Conservation (phyloP, 805 yeast genomes). For the Metschnikowia hibisci region DNA sequence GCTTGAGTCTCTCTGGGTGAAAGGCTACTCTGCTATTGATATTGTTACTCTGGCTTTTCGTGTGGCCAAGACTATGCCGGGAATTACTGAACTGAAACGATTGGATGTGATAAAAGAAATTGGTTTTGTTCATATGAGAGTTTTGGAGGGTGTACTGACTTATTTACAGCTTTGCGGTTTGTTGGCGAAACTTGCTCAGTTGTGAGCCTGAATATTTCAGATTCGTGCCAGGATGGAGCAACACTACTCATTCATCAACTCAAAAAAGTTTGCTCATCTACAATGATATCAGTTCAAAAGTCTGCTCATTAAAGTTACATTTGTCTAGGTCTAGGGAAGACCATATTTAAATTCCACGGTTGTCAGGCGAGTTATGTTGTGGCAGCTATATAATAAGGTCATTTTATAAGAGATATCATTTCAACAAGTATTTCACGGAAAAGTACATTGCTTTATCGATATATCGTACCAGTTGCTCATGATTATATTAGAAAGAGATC, state of each 20-base stretch:
- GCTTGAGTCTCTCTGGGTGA: conserved; percentile 71
- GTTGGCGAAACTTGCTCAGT: conserved; percentile 51
- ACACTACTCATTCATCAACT: neutral
- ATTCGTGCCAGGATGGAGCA: too few species aligned
- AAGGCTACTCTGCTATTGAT: conserved; percentile 92
- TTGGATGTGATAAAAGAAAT: conserved; percentile 79
- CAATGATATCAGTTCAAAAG: neutral
- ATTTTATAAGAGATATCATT: too few species aligned
- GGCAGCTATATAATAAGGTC: too few species aligned
- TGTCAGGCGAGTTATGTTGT: too few species aligned
- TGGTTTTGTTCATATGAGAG: conserved; percentile 88
- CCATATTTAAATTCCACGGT: too few species aligned
- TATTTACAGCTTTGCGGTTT: conserved; percentile 83
- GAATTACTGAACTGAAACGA: conserved; percentile 62
- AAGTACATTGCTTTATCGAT: too few species aligned
- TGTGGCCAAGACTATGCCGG: conserved; percentile 73
- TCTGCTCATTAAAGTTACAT: too few species aligned
- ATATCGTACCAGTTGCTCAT: too few species aligned
- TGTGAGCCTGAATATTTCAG: conserved; percentile 1
- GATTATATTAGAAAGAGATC: too few species aligned
- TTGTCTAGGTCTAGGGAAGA: too few species aligned
- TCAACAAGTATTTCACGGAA: too few species aligned
- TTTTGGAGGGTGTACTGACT: conserved; percentile 88
- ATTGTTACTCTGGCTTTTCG: conserved; percentile 86
- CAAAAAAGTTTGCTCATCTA: too few species aligned